phyloP scores from a whole-genome alignment of 176 grass and related monocot genomes.

The Zea mays region DNA sequence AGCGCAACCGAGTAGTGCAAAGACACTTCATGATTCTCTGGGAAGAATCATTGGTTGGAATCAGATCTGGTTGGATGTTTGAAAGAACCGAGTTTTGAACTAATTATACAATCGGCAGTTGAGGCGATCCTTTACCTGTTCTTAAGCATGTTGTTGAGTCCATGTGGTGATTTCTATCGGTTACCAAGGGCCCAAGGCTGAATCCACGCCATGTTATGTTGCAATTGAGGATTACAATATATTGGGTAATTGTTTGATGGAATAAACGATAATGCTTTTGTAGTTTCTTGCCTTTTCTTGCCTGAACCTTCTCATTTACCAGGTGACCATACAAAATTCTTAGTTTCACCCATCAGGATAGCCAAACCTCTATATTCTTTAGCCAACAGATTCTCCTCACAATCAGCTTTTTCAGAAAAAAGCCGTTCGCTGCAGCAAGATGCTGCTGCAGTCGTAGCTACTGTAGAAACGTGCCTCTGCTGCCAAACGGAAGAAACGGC shows the following conservation, averaged over 20 bases:
- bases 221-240: slow-evolving; percentile 20
- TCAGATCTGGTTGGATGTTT: background rate
- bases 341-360: no score
- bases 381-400: no score
- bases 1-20: slow-evolving; percentile 45
- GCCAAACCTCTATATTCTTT: no score
- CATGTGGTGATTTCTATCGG: background rate
- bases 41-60: slow-evolving; percentile 11
- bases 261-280: slow-evolving; percentile 16
- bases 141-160: background rate
- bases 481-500: no score
- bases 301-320: background rate
- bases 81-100: slow-evolving; percentile 2
- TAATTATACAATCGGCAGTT: background rate
- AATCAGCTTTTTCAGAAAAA: no score
- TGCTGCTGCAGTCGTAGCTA: no score
- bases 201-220: background rate
- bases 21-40: slow-evolving; percentile 5
- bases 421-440: no score
- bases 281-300: background rate
- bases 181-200: background rate
- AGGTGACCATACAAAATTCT: background rate
- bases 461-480: no score
- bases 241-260: slow-evolving; percentile 1
- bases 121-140: slow-evolving; percentile 22